These are phyloP conservation scores for Cutaneotrichosporon cyanovorans DNA, from an alignment of 1,284 basidiomycete genomes.

Conservation along the genomic window DNA sequence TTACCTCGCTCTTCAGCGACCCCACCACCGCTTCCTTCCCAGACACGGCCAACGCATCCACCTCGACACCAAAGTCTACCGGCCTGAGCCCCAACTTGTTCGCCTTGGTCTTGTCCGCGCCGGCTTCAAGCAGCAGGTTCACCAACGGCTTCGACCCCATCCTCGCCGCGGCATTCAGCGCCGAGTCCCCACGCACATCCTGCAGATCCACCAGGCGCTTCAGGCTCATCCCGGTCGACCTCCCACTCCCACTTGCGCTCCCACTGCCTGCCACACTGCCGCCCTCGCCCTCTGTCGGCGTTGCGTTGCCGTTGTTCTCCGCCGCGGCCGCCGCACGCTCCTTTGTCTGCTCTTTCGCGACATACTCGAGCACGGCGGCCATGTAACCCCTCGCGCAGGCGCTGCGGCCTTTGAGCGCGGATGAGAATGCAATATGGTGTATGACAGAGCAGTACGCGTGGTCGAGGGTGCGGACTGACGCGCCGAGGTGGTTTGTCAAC, in stretches of 20 bases:
- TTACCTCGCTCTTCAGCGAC: constrained; percentile 60
- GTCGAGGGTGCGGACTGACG: constrained; percentile 82
- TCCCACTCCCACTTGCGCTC: no score
- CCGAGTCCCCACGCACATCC: constrained; percentile 94
- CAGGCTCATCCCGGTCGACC: constrained; percentile 52
- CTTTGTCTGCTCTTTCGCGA: constrained; percentile 48
- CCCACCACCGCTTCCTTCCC: constrained; percentile 67
- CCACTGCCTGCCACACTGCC: no score
- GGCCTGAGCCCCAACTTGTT: constrained; percentile 92
- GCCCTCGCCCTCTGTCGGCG: no score
- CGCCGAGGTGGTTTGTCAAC: constrained; percentile 50
- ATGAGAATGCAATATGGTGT: constrained; percentile 89
- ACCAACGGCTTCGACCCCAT: constrained; percentile 87
- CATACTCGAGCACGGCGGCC: constrained; percentile 77
- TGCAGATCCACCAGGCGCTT: constrained; percentile 79
- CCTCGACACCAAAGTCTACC: constrained; percentile 87
- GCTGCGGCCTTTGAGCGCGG: constrained; percentile 81
- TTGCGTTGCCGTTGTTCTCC: background rate
- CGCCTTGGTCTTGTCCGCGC: constrained; percentile 80
- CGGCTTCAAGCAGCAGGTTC: constrained; percentile 79
- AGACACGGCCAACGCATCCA: constrained; percentile 55
- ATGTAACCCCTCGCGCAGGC: constrained; percentile 83
- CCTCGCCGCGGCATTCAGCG: constrained; percentile 87
- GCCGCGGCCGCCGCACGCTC: constrained; percentile 2
- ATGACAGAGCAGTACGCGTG: constrained; percentile 79